phyloP scores from a whole-genome alignment of 257 asterid genomes.

The Solanum sitiens region DNA sequence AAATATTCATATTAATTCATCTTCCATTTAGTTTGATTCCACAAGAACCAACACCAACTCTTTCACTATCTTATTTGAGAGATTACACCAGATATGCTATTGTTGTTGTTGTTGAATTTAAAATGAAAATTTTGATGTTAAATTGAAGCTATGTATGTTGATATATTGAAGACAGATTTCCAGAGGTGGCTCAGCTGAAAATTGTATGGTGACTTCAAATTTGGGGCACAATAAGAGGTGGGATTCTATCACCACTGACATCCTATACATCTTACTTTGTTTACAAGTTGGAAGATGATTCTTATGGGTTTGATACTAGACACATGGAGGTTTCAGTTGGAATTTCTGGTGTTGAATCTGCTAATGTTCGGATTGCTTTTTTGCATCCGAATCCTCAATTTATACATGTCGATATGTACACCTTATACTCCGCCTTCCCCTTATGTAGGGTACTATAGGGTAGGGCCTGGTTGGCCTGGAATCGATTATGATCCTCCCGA shows the following conservation, averaged over 20 bases:
- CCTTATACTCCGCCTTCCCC: neutral
- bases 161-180: neutral
- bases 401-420: neutral
- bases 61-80: neutral
- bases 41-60: too few relatives aligned
- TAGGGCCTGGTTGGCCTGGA: neutral
- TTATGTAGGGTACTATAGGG: neutral
- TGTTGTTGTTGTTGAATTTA: neutral
- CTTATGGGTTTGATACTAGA: neutral
- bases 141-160: neutral
- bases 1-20: too few relatives aligned
- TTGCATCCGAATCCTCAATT: neutral
- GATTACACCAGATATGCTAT: neutral
- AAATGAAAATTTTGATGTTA: neutral
- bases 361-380: neutral
- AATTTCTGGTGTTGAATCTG: neutral
- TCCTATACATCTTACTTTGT: neutral
- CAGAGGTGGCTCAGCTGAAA: neutral
- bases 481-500: neutral
- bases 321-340: neutral
- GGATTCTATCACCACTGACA: neutral
- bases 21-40: too few relatives aligned
- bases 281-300: neutral
- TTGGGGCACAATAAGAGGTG: neutral
- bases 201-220: neutral